phyloP scores from a whole-genome alignment of 148 eudicot genomes.

The Chenopodium album region DNA sequence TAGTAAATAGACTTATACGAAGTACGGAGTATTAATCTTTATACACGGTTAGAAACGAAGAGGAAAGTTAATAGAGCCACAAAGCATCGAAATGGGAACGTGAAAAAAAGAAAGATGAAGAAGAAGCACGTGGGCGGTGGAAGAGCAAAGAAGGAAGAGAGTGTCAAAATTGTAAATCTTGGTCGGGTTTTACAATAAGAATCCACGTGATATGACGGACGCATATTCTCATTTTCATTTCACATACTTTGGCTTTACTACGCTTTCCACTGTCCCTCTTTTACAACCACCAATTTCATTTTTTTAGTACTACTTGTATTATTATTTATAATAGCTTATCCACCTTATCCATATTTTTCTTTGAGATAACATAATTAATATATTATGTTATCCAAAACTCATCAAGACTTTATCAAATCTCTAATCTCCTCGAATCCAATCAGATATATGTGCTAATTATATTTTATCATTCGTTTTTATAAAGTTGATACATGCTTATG shows the following conservation, averaged over 20 bases:
- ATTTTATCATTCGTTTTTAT: neutral
- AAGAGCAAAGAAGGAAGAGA: neutral
- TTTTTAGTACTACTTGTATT: neutral
- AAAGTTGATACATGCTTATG: no score
- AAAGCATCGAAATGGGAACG: neutral
- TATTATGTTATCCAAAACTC: neutral
- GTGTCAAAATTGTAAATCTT: neutral
- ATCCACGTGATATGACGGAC: neutral
- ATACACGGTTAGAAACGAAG: no score
- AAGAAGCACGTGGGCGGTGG: neutral
- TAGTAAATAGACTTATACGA: no score
- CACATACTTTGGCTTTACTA: neutral
- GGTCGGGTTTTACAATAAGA: neutral
- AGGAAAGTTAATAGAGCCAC: no score
- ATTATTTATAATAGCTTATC: neutral
- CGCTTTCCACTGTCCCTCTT: neutral
- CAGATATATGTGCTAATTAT: neutral
- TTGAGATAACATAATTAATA: neutral
- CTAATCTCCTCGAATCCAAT: neutral
- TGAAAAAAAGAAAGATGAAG: neutral
- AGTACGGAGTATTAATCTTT: no score
- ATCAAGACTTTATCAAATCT: neutral
- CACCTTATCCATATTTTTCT: conserved; percentile 8
- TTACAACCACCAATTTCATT: neutral
- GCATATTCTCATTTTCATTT: neutral